Base-by-base conservation (phyloP, 2,329 filamentous ascomycete genomes). In the Venturia carpophila region DNA sequence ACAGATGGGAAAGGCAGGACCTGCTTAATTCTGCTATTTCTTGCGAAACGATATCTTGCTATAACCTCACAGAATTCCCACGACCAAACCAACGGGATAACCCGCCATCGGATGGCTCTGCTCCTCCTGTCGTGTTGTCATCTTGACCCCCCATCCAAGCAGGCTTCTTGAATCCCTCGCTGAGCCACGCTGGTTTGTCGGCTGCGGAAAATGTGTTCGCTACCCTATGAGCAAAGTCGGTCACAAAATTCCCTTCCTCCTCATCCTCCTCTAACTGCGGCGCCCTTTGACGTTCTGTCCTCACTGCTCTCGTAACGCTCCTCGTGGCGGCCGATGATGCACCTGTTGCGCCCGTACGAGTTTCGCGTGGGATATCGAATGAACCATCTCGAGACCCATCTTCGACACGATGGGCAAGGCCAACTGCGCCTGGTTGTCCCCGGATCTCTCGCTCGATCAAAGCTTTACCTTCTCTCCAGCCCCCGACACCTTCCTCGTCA, bases 401-500 rank as follows among this genome's bases (percentile, higher is more conserved):
- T 21, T 58, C 47, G 11, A 17, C 43, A 49, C 63, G 58, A 15
- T 19, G 24, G 4, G 52, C 21, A 0, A 77, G 69, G 3, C 64
- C 65, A 11, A 68, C 47, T 39, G 60, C 63, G n/a, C 52, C 55
- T 21, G 1, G 77, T 10, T 61, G 64, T n/a, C 79, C 62, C 72
- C 83, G 70, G 70, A 82, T 76, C 73, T 97, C 94, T 37, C 91
- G 85, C 68, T 96, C 91, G 68, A 99, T 96, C 37, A 99, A 83
- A 62, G 92, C 89, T 62, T 91, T 84, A 3, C 94, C 94, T 77
- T 97, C 94, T 60, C 92, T 86, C 94, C 93, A 97, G 1, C 88
- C 88, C 1, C 90, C 84, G 34, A 87, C 84, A 15, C 88, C 86
- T 15, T 86, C 82, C 17, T 89, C 88, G 47, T 92, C 89, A 43